phyloP scores from a whole-genome alignment of 2,329 filamentous ascomycete genomes.

The Cladophialophora chaetospira region DNA sequence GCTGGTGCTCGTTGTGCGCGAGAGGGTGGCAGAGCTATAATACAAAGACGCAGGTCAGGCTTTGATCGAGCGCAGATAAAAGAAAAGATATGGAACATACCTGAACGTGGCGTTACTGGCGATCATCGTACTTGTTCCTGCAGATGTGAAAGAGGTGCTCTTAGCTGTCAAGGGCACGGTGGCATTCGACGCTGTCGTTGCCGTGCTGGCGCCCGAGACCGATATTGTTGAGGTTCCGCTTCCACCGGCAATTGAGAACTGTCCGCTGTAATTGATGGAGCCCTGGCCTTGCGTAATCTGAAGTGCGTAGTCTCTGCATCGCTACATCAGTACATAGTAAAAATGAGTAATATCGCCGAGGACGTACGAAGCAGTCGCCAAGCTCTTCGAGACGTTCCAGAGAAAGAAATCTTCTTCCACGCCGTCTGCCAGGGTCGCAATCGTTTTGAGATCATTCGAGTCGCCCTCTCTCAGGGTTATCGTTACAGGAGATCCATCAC shows the following conservation, averaged over 20 bases:
- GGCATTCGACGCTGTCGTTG: constrained; percentile 22
- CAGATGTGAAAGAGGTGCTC: constrained; percentile 19
- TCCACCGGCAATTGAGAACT: constrained; percentile 49
- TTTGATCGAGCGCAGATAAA: background rate
- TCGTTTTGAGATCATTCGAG: constrained; percentile 52
- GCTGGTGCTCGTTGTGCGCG: constrained; percentile 19
- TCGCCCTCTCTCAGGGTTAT: constrained; percentile 59
- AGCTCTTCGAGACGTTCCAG: constrained; percentile 23
- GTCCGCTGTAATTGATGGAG: constrained; percentile 58
- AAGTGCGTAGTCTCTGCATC: constrained; percentile 56
- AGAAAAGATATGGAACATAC: constrained; percentile 2
- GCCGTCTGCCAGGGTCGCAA: constrained; percentile 48
- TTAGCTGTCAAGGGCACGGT: constrained; percentile 21
- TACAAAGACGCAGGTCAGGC: background rate
- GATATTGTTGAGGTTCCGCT: constrained; percentile 27
- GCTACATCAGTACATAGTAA: background rate
- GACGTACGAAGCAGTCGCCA: constrained; percentile 43
- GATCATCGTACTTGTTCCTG: constrained; percentile 63
- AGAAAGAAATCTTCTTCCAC: constrained; percentile 22
- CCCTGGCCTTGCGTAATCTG: constrained; percentile 56
- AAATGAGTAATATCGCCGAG: constrained; percentile 26
- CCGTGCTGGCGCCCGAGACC: constrained; percentile 25
- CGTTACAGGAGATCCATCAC: constrained; percentile 47
- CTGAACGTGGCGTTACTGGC: constrained; percentile 50
- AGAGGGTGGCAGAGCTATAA: constrained; percentile 31